These are phyloP conservation scores for Fusarium sambucinum DNA, from an alignment of 2,329 filamentous ascomycete species.

Conservation along the genomic window DNA sequence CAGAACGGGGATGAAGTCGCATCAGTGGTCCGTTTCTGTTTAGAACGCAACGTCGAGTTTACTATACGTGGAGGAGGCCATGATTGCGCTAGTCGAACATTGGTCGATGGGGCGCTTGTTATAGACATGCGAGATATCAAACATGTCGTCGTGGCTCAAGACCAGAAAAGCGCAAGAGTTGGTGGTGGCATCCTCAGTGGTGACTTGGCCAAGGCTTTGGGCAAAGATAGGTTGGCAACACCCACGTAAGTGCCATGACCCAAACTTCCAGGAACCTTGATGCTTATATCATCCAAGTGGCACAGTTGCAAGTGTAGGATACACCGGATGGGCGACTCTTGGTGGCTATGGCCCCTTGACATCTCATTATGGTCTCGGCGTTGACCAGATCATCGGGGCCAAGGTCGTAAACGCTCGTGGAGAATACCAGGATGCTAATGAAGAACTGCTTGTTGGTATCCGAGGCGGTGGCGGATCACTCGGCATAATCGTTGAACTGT, in stretches of 20 bases:
- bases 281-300: background rate
- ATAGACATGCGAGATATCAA: constrained; percentile 39
- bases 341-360: constrained; percentile 24
- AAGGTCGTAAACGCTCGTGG: constrained; percentile 4
- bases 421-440: constrained; percentile 1
- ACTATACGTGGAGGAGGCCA: constrained; percentile 17
- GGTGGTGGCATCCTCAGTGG: constrained; percentile 16
- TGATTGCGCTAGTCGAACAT: constrained; percentile 14
- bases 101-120: background rate
- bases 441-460: constrained; percentile 16
- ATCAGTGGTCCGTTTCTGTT: background rate
- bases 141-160: background rate
- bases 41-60: background rate
- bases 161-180: background rate
- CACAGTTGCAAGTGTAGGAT: constrained; percentile 12
- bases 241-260: constrained; percentile 6
- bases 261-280: fast-evolving
- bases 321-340: constrained; percentile 24
- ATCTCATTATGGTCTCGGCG: background rate
- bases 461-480: constrained; percentile 21
- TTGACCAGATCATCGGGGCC: constrained; percentile 27
- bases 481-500: constrained; percentile 11
- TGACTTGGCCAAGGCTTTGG: background rate
- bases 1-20: constrained; percentile 2
- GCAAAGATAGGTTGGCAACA: background rate